These are phyloP conservation scores for Cornus suecica DNA, from an alignment of 148 eudicot genomes.

Conservation along the genomic window DNA sequence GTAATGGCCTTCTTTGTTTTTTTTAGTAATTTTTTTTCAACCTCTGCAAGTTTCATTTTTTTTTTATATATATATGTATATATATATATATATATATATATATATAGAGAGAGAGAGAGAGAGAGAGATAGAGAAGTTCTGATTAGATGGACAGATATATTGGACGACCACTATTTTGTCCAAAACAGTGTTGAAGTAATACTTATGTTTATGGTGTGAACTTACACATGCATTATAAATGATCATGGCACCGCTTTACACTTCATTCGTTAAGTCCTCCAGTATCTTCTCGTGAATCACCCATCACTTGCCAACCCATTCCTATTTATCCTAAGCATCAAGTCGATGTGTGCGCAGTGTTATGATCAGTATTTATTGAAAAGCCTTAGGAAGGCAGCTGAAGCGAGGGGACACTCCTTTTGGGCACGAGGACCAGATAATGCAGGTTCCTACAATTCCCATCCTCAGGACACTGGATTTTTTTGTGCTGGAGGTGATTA, in stretches of 20 bases:
- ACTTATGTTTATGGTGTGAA: neutral
- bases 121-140: neutral
- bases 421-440: conserved; percentile 93
- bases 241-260: neutral
- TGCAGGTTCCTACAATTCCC: conserved; percentile 90
- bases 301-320: neutral
- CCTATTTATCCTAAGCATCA: neutral
- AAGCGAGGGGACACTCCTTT: conserved; percentile 76
- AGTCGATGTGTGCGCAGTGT: conserved; percentile 49
- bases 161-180: neutral
- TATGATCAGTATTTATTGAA: conserved; percentile 87
- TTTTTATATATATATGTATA: no score
- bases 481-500: conserved; percentile 98
- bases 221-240: neutral
- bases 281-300: neutral
- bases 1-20: no score
- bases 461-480: conserved; percentile 91
- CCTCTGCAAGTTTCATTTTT: no score
- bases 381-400: conserved; percentile 83
- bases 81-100: no score
- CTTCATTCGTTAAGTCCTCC: conserved; percentile 4
- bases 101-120: no score
- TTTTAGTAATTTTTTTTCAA: no score
- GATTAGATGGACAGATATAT: neutral
- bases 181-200: neutral